Percentiles rank a stretch among this genome's conserved stretches.
These are phyloP conservation scores for Solanum pimpinellifolium DNA, from an alignment of 257 asterid genomes.

Conservation along the genomic window DNA sequence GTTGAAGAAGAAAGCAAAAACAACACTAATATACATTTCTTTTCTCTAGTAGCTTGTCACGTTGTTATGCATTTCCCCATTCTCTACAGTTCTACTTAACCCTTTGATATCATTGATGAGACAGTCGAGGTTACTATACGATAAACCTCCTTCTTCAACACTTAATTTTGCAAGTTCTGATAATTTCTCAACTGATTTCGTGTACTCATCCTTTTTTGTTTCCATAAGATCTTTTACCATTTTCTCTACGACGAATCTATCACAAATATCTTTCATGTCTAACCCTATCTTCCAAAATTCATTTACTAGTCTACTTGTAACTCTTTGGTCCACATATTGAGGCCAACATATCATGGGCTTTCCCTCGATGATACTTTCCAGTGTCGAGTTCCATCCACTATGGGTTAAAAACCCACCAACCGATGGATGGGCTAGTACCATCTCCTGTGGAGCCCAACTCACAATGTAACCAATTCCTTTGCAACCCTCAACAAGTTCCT, in stretches of 20 bases:
- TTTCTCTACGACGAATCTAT: slow-evolving; percentile 21
- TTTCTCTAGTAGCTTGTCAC: background rate
- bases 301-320: slow-evolving; percentile 40
- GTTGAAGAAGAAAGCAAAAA: background rate
- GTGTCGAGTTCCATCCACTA: slow-evolving; percentile 6
- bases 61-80: background rate
- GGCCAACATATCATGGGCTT: slow-evolving; percentile 30
- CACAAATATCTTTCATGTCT: slow-evolving; percentile 50
- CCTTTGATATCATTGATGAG: background rate
- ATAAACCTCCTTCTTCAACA: slow-evolving; percentile 29
- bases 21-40: background rate
- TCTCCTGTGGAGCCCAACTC: slow-evolving; percentile 20
- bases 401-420: slow-evolving; percentile 14
- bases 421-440: slow-evolving; percentile 7
- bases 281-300: slow-evolving; percentile 49
- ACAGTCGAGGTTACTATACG: slow-evolving; percentile 14
- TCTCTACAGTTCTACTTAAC: background rate
- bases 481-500: background rate
- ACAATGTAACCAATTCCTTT: slow-evolving; percentile 11
- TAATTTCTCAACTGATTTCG: slow-evolving; percentile 7
- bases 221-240: slow-evolving; percentile 33
- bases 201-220: slow-evolving; percentile 24
- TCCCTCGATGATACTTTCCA: slow-evolving; percentile 20
- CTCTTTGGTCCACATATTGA: slow-evolving; percentile 26
- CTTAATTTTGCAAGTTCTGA: slow-evolving; percentile 22